Evolutionary conservation across 1,284 basidiomycete genomes (phyloP), one percentile per base, ranked within the genome.

Genomic region (Pascua sp.): DNA sequence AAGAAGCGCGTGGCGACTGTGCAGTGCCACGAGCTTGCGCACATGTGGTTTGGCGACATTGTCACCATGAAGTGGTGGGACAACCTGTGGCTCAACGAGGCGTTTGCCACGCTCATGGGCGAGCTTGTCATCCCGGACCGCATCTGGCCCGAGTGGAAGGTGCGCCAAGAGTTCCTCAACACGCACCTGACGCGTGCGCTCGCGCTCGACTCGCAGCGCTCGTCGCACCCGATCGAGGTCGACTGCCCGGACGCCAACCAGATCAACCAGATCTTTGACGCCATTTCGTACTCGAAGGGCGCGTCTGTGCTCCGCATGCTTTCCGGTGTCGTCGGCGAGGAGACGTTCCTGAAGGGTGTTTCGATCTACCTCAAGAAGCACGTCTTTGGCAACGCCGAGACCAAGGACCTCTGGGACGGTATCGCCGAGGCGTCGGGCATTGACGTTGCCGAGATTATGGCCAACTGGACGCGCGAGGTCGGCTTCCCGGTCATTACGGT

Each of bases 21-120:
- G 1, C 78, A 62, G 56, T 60, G 73, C 64, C 62, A 78, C 76
- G 72, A 77, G 64, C 61, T 80, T 16, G 74, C 64, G 11, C 75
- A 70, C 64, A 83, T 67, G 70, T 78, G 88, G 88, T 93, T 93
- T 69, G 90, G 91, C 48, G 87, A 94, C 75, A 90, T 93, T 67
- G 88, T 89, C 15, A 95, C 91, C 1, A 92, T 93, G 88, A 84
- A 85, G 67, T 96, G 91, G 91, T 95, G 92, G 91, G 88, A 91
- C 66, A 88, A 90, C 75, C 80, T 93, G 46, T 92, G 81, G 81
- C 77, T 80, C 56, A 81, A 79, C 67, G 75, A 79, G 85, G 90
- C 91, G 17, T 97, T 97, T 72, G 94, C 94, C n/a, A 83, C 82
- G 0, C 72, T 83, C 53, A 75, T 91, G 87, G 91, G 91, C 60